Evolutionary conservation across 2,329 filamentous ascomycete species (phyloP).

Genomic region (Venturia nashicola): DNA sequence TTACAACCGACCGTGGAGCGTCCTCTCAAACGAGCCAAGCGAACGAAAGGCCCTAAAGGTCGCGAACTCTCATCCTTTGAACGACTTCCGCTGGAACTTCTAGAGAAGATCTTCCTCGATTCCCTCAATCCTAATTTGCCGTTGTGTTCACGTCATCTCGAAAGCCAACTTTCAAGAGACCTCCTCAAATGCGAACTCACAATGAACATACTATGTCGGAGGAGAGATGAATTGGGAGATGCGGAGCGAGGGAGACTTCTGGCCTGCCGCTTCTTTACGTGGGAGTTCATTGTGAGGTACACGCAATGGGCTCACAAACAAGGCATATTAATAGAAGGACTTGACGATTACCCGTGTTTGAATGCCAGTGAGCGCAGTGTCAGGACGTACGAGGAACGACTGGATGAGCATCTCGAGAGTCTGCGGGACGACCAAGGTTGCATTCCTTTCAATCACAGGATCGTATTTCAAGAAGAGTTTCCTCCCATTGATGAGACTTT

Average conservation of each 20-base stretch:
- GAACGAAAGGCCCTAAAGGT: neutral
- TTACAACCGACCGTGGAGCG: neutral
- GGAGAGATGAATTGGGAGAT: neutral
- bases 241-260: neutral
- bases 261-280: constrained; percentile 8
- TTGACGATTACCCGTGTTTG: neutral
- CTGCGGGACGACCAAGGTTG: neutral
- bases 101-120: constrained; percentile 7
- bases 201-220: neutral
- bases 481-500: neutral
- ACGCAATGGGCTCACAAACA: neutral
- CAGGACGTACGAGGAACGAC: neutral
- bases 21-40: neutral
- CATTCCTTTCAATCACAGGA: neutral
- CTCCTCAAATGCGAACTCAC: constrained; percentile 8
- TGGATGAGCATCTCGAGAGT: neutral
- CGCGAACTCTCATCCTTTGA: constrained; percentile 1
- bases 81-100: constrained; percentile 5
- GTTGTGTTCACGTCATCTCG: constrained; percentile 1
- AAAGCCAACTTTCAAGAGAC: neutral
- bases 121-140: constrained; percentile 2
- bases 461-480: neutral
- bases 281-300: constrained; percentile 2
- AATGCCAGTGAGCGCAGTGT: neutral
- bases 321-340: neutral